Base-by-base conservation (phyloP, 1,139 yeast species). In the Oligophagozyma castellii region DNA sequence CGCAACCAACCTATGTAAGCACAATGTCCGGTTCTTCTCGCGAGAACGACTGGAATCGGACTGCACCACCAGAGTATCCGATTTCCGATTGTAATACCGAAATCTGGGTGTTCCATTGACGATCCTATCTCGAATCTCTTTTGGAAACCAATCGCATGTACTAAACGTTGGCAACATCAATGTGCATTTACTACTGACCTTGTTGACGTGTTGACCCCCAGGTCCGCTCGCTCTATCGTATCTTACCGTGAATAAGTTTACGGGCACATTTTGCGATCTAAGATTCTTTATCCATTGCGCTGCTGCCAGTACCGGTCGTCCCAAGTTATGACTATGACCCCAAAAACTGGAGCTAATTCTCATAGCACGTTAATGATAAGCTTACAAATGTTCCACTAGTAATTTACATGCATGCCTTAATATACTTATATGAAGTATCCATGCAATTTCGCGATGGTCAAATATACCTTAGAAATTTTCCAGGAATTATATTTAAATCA, bases 141-240 rank as follows among this genome's bases (percentile, higher is more conserved):
- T 37, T 0, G 93, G 92, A 2, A 84, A 63, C 92, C 93, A 80
- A 5, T 43, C 42, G 12, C 71, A 65, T 2, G 52, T 42, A 6
- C 64, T 56, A 72, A 86, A 70, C 24, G 59, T 53, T 2, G 56
- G 52, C 0, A 81, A 46, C 3, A 70, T 58, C 8, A 86, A 52
- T 0, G 89, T 72, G 3, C 92, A 93, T 45, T 84, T 84, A 3
- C 89, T 70, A 10, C 73, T 73, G 0, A 83, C 69, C 38, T 83
- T 86, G 51, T 86, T 86, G 11, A 86, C 95, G 47, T 86, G 80
- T 44, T 86, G 96, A 0, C 96, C 96, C 0, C 96, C 96, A 0
- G 95, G 86, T 0, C 96, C 96, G 8, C 93, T 76, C 0, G 93
- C 68, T 36, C 93, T 57, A 30, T 81, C 70, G 51, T 61, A 84